Conservation (phyloP, 2,329 filamentous ascomycete genomes). For the Claviceps humidiphila region DNA sequence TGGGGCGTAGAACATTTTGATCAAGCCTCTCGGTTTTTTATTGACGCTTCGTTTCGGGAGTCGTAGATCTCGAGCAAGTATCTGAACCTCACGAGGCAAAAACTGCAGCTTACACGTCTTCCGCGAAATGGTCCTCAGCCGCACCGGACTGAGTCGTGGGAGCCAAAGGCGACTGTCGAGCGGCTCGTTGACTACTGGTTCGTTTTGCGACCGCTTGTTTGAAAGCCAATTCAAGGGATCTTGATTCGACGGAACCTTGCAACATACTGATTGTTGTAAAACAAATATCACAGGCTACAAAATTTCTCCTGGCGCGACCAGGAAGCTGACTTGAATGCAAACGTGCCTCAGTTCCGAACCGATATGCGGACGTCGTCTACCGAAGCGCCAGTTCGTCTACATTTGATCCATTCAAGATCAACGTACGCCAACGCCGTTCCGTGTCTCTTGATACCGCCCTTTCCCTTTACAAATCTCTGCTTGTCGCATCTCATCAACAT, state of each 20-base stretch:
- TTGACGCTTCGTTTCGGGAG: background rate
- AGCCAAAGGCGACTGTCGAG: slow-evolving; percentile 49
- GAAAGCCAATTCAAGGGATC: background rate
- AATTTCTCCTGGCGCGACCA: slow-evolving; percentile 50
- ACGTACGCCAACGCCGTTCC: slow-evolving; percentile 41
- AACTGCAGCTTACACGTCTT: slow-evolving; percentile 52
- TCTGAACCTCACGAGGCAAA: slow-evolving; percentile 52
- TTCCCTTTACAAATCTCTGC: slow-evolving; percentile 51
- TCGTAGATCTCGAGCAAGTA: slow-evolving; percentile 51
- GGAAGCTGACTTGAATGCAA: slow-evolving; percentile 43
- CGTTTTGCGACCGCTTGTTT: slow-evolving; percentile 11
- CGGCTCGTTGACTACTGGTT: slow-evolving; percentile 53
- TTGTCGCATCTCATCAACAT: slow-evolving; percentile 40
- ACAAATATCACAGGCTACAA: slow-evolving; percentile 38
- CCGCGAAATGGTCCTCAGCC: slow-evolving; percentile 43
- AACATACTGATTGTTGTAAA: background rate
- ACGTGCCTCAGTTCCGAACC: slow-evolving; percentile 52
- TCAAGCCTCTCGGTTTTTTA: background rate
- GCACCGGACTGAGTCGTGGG: slow-evolving; percentile 38
- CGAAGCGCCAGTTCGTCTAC: slow-evolving; percentile 38
- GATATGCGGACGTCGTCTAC: slow-evolving; percentile 29
- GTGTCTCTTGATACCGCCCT: slow-evolving; percentile 50
- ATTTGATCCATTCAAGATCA: slow-evolving; percentile 51
- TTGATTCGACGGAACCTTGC: background rate
- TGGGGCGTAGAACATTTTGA: too few relatives aligned